Conservation (phyloP, 345 rosid genomes). For the Lagerstroemia speciosa region DNA sequence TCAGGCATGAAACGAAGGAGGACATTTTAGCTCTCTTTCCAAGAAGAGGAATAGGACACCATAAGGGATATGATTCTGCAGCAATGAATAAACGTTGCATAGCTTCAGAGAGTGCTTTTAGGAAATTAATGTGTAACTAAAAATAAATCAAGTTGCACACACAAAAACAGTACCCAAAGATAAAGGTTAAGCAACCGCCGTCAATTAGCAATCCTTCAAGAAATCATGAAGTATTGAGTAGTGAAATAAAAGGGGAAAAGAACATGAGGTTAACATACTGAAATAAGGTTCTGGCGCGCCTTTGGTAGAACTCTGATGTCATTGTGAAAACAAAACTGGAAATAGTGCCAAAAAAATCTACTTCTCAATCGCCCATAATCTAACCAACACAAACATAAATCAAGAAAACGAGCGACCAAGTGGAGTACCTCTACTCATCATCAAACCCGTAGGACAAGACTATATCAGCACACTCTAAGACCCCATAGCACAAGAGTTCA, state of each 20-base stretch:
- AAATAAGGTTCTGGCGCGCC: conserved; percentile 59
- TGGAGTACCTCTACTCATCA: conserved; percentile 56
- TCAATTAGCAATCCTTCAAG: not conserved
- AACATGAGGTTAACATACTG: not conserved
- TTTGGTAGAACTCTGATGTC: conserved; percentile 68
- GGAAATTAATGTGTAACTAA: not conserved
- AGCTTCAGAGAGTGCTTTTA: too few relatives aligned
- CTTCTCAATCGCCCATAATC: not conserved
- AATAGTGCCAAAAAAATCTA: conserved; percentile 1
- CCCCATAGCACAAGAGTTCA: conserved; percentile 60
- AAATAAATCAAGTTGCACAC: not conserved
- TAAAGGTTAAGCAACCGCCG: not conserved
- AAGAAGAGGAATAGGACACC: conserved; percentile 65
- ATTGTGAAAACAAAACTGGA: conserved; percentile 76
- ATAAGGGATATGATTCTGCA: conserved; percentile 70
- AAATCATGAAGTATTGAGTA: too few relatives aligned
- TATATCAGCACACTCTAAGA: conserved; percentile 64
- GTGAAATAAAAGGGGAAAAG: not conserved
- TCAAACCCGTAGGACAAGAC: conserved; percentile 69
- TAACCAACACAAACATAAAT: not conserved
- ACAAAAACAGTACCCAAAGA: not conserved
- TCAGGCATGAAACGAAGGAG: conserved; percentile 57
- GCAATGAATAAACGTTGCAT: conserved; percentile 17
- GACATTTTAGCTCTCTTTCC: conserved; percentile 34
- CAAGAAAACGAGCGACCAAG: not conserved